phyloP scores from a whole-genome alignment of 306 rosid species.

The Cucumis hystrix region DNA sequence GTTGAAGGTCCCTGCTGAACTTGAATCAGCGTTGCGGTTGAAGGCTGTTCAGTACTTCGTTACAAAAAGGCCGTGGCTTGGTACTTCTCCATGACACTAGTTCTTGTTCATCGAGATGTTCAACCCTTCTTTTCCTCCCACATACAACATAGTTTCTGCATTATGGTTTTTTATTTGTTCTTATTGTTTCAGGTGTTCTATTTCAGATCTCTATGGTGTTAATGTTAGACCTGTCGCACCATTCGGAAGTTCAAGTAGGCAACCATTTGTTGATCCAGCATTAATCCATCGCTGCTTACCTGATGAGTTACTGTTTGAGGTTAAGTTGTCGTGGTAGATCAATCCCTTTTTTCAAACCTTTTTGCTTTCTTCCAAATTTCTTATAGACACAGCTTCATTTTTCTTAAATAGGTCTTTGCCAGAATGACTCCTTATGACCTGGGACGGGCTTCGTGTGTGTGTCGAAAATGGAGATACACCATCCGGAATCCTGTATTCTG shows the following conservation, averaged over 20 bases:
- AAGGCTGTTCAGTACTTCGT: slow-evolving; percentile 58
- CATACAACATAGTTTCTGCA: not conserved
- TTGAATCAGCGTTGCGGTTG: slow-evolving; percentile 63
- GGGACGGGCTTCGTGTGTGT: slow-evolving; percentile 83
- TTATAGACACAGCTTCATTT: not conserved
- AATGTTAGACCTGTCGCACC: slow-evolving; percentile 97
- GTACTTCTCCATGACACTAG: slow-evolving; percentile 23
- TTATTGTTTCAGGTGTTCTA: slow-evolving; percentile 28
- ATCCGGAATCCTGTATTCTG: slow-evolving; percentile 85
- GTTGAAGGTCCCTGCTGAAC: slow-evolving; percentile 44
- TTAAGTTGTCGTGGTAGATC: slow-evolving; percentile 7
- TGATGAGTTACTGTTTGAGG: slow-evolving; percentile 86
- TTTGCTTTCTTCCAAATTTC: not conserved
- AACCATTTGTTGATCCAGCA: slow-evolving; percentile 56
- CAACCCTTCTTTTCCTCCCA: not conserved
- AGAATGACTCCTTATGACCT: slow-evolving; percentile 73
- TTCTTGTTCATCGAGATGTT: not conserved
- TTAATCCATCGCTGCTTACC: slow-evolving; percentile 66
- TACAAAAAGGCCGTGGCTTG: slow-evolving; percentile 96
- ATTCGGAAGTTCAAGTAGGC: slow-evolving; percentile 72
- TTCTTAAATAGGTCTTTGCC: slow-evolving; percentile 48
- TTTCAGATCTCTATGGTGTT: slow-evolving; percentile 86
- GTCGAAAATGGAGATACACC: slow-evolving; percentile 91
- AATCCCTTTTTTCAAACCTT: not conserved
- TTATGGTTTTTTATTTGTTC: slow-evolving; percentile 13